A percentile compares a stretch with the other conserved stretches of the same genome.
Evolutionary conservation across 331 rosid species (phyloP).

Genomic region (Cydonia oblonga): DNA sequence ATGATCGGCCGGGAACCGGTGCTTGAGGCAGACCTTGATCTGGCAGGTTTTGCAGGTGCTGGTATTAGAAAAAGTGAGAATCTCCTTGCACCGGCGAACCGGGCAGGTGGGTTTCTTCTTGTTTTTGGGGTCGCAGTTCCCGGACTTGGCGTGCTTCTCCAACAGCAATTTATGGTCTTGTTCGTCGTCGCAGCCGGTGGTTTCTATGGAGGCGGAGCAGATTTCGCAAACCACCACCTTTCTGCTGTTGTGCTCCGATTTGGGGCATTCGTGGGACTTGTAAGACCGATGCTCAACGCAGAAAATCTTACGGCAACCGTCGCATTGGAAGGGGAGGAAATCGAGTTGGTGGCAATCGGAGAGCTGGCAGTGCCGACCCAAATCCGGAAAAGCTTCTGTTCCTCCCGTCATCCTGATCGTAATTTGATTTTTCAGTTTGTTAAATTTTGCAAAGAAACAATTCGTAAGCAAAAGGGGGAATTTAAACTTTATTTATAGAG

Average conservation of each 20-base stretch:
- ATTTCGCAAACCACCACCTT: conserved; percentile 64
- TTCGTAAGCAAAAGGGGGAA: too few relatives aligned
- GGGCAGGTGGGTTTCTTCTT: conserved; percentile 76
- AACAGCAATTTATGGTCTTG: conserved; percentile 34
- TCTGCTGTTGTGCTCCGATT: conserved; percentile 64
- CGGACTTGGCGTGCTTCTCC: conserved; percentile 47
- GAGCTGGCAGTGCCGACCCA: conserved; percentile 71
- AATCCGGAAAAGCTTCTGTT: conserved; percentile 86
- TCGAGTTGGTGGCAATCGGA: conserved; percentile 67
- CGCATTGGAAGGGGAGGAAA: conserved; percentile 80
- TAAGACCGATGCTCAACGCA: conserved; percentile 72
- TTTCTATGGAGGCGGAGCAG: conserved; percentile 71
- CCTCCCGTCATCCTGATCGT: conserved; percentile 51
- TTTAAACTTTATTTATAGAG: too few relatives aligned
- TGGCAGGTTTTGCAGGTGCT: conserved; percentile 64
- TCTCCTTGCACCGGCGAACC: conserved; percentile 55
- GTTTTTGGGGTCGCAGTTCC: conserved; percentile 59
- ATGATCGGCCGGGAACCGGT: conserved; percentile 77
- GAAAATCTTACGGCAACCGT: conserved; percentile 54
- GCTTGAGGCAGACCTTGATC: conserved; percentile 68
- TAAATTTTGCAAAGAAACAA: too few relatives aligned
- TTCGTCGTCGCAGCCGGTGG: conserved; percentile 29
- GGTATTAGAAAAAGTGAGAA: conserved; percentile 61
- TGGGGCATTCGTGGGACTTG: conserved; percentile 62
- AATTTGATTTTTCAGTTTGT: too few relatives aligned